A percentile compares a stretch with the other conserved stretches of the same genome.
These are phyloP conservation scores for Penicillium alfredii DNA, from an alignment of 495 filamentous ascomycete genomes.

Conservation along the genomic window DNA sequence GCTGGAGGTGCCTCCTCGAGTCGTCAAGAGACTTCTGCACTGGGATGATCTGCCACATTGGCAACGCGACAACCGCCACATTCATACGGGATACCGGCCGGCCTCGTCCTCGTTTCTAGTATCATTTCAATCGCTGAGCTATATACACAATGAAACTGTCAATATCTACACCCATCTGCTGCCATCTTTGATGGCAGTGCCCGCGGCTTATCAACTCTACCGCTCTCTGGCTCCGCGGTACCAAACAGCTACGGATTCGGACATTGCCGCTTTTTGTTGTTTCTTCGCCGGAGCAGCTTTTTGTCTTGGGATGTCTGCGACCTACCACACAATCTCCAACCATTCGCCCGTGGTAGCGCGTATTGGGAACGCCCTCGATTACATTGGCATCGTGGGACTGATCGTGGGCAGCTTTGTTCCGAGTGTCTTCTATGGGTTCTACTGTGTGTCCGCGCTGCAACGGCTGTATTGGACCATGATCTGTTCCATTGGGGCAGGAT, in stretches of 20 bases:
- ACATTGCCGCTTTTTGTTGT: slow-evolving; percentile 65
- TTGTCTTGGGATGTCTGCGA: slow-evolving; percentile 81
- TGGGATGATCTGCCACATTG: slow-evolving; percentile 63
- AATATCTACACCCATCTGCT: slow-evolving; percentile 90
- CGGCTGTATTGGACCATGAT: slow-evolving; percentile 76
- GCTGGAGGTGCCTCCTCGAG: slow-evolving; percentile 25
- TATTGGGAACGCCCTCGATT: slow-evolving; percentile 74
- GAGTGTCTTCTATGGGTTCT: slow-evolving; percentile 82
- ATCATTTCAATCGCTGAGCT: slow-evolving; percentile 60
- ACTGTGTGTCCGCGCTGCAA: slow-evolving; percentile 55
- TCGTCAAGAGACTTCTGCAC: slow-evolving; percentile 41
- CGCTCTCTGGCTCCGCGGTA: slow-evolving; percentile 58
- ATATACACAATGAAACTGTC: slow-evolving; percentile 91
- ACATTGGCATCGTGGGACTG: slow-evolving; percentile 82
- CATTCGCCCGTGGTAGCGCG: slow-evolving; percentile 54
- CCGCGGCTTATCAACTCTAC: slow-evolving; percentile 40
- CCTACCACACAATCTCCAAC: slow-evolving; percentile 67
- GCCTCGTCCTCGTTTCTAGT: slow-evolving; percentile 56
- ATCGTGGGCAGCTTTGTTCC: slow-evolving; percentile 87
- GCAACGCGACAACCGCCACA: slow-evolving; percentile 75
- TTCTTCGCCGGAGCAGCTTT: slow-evolving; percentile 72
- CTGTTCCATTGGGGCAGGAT: slow-evolving; percentile 65
- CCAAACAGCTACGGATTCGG: slow-evolving; percentile 52
- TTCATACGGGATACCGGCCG: slow-evolving; percentile 65
- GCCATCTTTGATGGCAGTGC: slow-evolving; percentile 35